Evolutionary conservation across 129 eudicot genomes (phyloP).

Genomic region (Lactuca saligna): DNA sequence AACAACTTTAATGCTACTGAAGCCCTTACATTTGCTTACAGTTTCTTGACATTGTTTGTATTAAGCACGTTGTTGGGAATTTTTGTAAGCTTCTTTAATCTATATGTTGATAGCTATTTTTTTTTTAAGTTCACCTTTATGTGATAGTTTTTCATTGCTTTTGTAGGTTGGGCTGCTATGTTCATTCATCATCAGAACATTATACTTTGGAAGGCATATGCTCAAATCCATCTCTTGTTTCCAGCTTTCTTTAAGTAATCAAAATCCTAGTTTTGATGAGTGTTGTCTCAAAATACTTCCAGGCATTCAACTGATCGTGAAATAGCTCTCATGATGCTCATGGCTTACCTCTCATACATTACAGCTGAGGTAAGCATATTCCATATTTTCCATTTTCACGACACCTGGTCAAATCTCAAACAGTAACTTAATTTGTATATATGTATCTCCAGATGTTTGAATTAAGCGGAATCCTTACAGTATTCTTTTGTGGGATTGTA

Average conservation of each 20-base stretch:
- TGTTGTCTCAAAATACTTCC: constrained; percentile 18
- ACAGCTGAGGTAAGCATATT: constrained; percentile 66
- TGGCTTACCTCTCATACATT: constrained; percentile 90
- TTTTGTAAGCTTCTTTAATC: constrained; percentile 44
- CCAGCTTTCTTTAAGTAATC: not conserved
- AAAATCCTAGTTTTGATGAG: not conserved
- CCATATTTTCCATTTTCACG: not conserved
- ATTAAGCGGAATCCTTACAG: constrained; percentile 84
- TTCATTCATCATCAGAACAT: constrained; percentile 56
- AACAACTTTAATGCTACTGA: constrained; percentile 39
- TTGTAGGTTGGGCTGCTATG: constrained; percentile 76
- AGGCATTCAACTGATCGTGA: constrained; percentile 88
- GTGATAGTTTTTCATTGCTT: constrained; percentile 9
- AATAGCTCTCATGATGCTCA: constrained; percentile 72
- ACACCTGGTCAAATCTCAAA: not conserved
- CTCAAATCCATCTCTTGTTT: not conserved
- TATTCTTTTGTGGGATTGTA: constrained; percentile 89
- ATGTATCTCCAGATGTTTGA: constrained; percentile 51
- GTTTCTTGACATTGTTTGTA: constrained; percentile 47
- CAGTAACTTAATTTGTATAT: constrained; percentile 5
- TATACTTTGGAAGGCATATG: constrained; percentile 65
- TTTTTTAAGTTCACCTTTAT: not conserved
- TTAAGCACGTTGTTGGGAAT: constrained; percentile 78
- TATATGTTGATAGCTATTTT: not conserved
- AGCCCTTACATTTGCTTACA: constrained; percentile 41